Evolutionary conservation across 345 rosid species (phyloP).

Genomic region (Lumnitzera racemosa): DNA sequence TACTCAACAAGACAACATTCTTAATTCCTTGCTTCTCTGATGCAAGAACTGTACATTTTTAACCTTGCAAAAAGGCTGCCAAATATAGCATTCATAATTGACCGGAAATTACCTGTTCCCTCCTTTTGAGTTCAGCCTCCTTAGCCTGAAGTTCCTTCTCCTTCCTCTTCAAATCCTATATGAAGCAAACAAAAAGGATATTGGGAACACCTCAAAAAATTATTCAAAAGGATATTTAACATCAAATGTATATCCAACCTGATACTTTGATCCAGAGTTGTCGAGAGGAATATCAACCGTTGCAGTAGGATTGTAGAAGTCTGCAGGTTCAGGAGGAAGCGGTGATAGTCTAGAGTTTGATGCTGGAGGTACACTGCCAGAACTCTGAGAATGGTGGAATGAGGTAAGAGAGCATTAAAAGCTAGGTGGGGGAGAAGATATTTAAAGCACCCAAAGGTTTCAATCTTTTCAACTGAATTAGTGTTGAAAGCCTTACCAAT

Average conservation of each 20-base stretch:
- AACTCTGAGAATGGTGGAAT: conserved; percentile 36
- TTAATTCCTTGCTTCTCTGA: no score
- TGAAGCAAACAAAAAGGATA: conserved; percentile 13
- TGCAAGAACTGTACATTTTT: no score
- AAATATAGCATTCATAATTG: background rate
- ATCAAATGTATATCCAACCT: conserved; percentile 21
- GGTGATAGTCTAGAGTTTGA: conserved; percentile 89
- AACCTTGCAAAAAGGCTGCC: background rate
- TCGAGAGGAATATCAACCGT: conserved; percentile 94
- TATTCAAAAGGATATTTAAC: conserved; percentile 6
- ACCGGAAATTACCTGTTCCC: conserved; percentile 65
- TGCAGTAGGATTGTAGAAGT: conserved; percentile 62
- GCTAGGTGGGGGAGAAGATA: background rate
- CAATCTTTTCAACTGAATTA: no score
- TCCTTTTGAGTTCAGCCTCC: conserved; percentile 82
- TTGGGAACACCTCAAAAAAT: conserved; percentile 2
- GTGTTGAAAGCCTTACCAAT: no score
- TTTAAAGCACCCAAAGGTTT: no score
- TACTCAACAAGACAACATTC: no score
- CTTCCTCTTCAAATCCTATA: conserved; percentile 77
- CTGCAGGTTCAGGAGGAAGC: conserved; percentile 93
- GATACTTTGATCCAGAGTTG: conserved; percentile 25
- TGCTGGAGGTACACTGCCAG: conserved; percentile 50
- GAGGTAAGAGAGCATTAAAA: background rate
- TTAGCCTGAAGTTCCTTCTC: conserved; percentile 97